Base-by-base conservation (phyloP, 2,329 filamentous ascomycete species). In the Lojkania enalia region DNA sequence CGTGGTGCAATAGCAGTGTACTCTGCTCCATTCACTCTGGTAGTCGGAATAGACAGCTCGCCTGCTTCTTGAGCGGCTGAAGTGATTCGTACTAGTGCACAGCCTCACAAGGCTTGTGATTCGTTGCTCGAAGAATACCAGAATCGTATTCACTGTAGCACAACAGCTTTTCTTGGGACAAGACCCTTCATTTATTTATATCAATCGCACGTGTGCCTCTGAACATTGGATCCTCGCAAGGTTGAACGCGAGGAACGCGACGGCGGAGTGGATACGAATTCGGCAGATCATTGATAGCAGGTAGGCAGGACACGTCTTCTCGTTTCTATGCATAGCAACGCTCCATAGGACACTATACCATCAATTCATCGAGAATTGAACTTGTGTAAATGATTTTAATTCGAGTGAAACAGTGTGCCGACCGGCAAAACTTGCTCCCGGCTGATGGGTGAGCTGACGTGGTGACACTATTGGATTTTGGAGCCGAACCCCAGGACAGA, bases 211-310 rank as follows among this genome's bases (percentile, higher is more conserved):
- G 30, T 33, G 30, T 9, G 9, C 7, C 16, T 16, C 7, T 33
- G 30, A 11, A 16, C 30, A 16, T 11, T 11, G 30, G 23, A 30
- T 29, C 21, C 29, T 37, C 21, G 33, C 21, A 35, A 44, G 41
- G 32, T 30, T 29, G 32, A 37, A 44, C 21, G 33, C 21, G 41
- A 44, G 41, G 32, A 37, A 44, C 41, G 33, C 41, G 33, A 25
- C 23, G 13, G 20, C 20, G 39, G 39, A 18, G 13, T 21, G 16
- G 12, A 33, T 12, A 11, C 14, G 29, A 9, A 14, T 5, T 9
- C 14, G 16, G 13, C 16, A n/a, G 14, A 23, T 15, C 29, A 27
- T 7, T 27, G 7, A 27, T 27, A 7, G n/a, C n/a, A n/a, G n/a
- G 23, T 18, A 40, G 13, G 6, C 13, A 30, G 16, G 16, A 19